Conservation (phyloP, 192 early-diverging fungal species). For the Endogone sp. region DNA sequence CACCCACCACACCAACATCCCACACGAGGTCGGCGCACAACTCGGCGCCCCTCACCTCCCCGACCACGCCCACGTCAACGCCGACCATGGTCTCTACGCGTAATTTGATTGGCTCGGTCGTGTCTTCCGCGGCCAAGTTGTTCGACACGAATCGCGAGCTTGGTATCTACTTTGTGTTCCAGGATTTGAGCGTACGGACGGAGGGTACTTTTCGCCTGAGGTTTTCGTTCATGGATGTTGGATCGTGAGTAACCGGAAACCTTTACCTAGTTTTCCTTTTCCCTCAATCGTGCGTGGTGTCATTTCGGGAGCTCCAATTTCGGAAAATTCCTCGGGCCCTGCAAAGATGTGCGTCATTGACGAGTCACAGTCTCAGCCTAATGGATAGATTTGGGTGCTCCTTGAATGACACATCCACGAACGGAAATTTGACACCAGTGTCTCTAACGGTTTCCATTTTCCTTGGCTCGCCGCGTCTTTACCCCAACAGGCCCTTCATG, state of each 20-base stretch:
- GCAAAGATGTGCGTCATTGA: no score
- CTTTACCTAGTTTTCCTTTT: no score
- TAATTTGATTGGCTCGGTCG: constrained; percentile 67
- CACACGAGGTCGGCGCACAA: constrained; percentile 6
- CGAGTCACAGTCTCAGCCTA: no score
- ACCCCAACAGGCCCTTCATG: no score
- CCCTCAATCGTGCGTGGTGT: no score
- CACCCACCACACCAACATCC: not conserved
- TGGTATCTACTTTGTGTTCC: constrained; percentile 78
- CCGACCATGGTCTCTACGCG: constrained; percentile 34
- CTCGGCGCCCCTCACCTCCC: not conserved
- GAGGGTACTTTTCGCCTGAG: constrained; percentile 68
- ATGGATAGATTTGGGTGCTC: no score
- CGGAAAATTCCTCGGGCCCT: no score
- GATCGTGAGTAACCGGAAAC: constrained; percentile 40
- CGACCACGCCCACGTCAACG: no score
- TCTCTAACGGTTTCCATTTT: no score
- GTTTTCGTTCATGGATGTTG: constrained; percentile 63
- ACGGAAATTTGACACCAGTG: no score
- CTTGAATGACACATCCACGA: no score
- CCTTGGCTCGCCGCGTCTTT: not conserved
- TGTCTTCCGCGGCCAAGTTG: constrained; percentile 67
- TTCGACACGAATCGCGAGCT: constrained; percentile 59
- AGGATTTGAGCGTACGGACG: constrained; percentile 71
- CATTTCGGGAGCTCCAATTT: no score